Conservation (phyloP, 2,329 filamentous ascomycete genomes). For the Colletotrichum viniferum region DNA sequence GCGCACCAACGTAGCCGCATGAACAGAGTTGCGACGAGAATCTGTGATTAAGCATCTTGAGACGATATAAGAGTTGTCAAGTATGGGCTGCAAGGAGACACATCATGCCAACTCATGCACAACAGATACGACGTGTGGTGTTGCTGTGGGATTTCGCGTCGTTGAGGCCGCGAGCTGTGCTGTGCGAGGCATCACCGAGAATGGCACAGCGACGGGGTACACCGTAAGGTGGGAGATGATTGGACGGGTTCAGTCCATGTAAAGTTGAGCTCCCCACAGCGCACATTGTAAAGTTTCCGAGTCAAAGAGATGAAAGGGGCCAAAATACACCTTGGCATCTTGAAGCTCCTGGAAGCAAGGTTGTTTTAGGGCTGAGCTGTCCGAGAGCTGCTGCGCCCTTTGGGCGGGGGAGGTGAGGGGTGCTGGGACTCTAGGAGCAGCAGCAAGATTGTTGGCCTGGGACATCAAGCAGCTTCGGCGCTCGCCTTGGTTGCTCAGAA, state of each 20-base stretch:
- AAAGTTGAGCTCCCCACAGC: conserved; percentile 1
- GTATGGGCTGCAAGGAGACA: neutral
- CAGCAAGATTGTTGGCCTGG: neutral
- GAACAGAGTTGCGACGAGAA: neutral
- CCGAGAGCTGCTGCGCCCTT: conserved; percentile 3
- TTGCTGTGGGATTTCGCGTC: neutral
- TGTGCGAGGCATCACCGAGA: neutral
- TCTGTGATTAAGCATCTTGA: neutral
- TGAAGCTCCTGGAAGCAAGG: neutral
- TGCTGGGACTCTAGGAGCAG: neutral
- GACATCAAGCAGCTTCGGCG: neutral
- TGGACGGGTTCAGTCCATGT: neutral
- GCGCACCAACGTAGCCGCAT: neutral
- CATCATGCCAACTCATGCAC: neutral
- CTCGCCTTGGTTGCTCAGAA: neutral
- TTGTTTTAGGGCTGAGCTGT: conserved; percentile 18
- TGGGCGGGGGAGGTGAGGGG: neutral
- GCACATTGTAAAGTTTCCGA: neutral
- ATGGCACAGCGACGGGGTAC: neutral
- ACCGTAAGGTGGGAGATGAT: neutral
- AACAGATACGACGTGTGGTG: neutral
- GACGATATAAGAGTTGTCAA: neutral
- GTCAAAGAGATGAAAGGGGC: neutral
- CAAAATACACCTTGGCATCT: neutral
- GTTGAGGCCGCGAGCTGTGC: neutral